Percentiles rank a stretch among this genome's conserved stretches.
Conservation (phyloP, 495 filamentous ascomycete species). For the Tetracladium setigerum region DNA sequence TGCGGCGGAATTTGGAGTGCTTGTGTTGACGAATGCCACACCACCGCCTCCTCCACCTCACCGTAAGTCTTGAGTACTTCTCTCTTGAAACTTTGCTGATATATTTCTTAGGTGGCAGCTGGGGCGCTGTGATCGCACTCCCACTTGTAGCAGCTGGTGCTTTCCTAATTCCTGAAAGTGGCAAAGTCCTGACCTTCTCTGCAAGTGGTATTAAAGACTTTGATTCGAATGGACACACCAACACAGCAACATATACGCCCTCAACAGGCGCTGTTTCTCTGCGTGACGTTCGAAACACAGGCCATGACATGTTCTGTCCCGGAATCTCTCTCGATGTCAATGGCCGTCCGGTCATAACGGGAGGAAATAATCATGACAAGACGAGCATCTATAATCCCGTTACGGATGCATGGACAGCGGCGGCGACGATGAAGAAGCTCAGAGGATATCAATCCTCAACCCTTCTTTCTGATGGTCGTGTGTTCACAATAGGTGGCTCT, state of each 20-base stretch:
- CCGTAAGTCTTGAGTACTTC: too few species aligned
- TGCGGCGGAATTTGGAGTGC: constrained; percentile 22
- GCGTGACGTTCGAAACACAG: too few species aligned
- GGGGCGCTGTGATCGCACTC: constrained; percentile 43
- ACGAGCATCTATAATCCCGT: constrained; percentile 38
- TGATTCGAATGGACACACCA: constrained; percentile 29
- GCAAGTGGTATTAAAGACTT: constrained; percentile 30
- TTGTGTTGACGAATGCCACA: constrained; percentile 12
- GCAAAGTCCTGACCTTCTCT: constrained; percentile 38
- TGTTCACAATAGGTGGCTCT: constrained; percentile 53
- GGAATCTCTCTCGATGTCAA: constrained; percentile 41
- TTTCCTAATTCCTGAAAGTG: constrained; percentile 22
- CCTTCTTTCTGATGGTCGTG: constrained; percentile 41
- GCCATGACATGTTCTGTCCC: constrained; percentile 50
- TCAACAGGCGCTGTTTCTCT: too few species aligned
- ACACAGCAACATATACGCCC: constrained; percentile 35
- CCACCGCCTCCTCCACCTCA: too few species aligned
- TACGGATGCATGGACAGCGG: constrained; percentile 24
- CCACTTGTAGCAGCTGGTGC: constrained; percentile 40
- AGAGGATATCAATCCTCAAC: constrained; percentile 49
- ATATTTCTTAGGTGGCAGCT: too few species aligned
- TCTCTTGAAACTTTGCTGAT: too few species aligned
- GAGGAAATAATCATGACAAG: constrained; percentile 33
- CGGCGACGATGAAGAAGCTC: constrained; percentile 31
- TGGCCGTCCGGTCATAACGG: constrained; percentile 42